Evolutionary conservation across 768 basidiomycete species (phyloP), one percentile per base, ranked within the genome.

Genomic region (Amanita pallidorosea): DNA sequence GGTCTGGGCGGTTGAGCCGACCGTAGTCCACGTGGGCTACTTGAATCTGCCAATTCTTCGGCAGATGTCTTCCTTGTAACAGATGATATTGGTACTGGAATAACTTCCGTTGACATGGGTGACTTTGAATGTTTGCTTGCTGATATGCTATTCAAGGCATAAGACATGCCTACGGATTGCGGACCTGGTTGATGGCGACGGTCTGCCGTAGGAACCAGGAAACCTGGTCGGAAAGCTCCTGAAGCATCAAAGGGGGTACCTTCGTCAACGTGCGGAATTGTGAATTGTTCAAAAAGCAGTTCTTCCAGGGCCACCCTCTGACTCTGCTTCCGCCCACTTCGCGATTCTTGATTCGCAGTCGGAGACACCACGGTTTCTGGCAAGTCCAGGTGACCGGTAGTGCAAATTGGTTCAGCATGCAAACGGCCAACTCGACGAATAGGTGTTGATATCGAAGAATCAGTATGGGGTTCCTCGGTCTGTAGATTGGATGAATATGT

Each of bases 121-220:
- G 37, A 42, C 47, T 52, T 55, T 47, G 44, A 38, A 37, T 23
- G 36, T 34, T 41, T 40, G 47, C 48, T 45, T 12, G 44, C 22
- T 49, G 53, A 50, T 41, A 53, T 45, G 35, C 23, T 61, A 38
- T 60, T 58, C 15, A 66, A 54, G 11, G 54, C 55, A 15, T 57
- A 50, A 33, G 66, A 52, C 5, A 67, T 53, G 37, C 62, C 60
- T 0, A 62, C 65, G 38, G 85, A 67, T 2, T 83, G 62, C 17
- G 80, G 80, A 13, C 73, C 70, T 23, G 80, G 61, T 60, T 75
- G 74, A 52, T 74, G 68, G 41, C 64, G 61, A 23, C 57, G 17
- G 36, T 18, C 12, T 2, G 13, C n/a, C 11, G 17, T 15, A 41
- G 36, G 1, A 11, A 17, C 41, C 17, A 15, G 20, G 27, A 15